Base-by-base conservation (phyloP, 2,329 filamentous ascomycete species). In the Cryoendolithus antarcticus region DNA sequence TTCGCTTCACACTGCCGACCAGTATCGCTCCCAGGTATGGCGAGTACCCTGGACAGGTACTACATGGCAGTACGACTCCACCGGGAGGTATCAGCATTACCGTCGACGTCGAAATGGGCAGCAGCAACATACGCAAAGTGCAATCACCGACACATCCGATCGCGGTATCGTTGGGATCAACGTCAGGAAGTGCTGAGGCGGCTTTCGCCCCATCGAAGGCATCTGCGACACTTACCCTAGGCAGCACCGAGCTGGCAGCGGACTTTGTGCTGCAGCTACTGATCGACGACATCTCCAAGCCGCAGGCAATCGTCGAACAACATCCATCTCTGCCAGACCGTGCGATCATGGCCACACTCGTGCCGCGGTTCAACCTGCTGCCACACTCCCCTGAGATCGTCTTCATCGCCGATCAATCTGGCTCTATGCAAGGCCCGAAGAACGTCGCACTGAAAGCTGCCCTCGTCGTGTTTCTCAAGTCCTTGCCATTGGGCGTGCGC, bases 321-420 rank as follows among this genome's bases (percentile, higher is more conserved):
- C 80, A 86, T 47, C 71, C 78, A 0, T 70, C 62, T 0, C 64
- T 82, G 2, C 63, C 70, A 0, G 65, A 74, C 39, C 68, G 74
- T 3, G 79, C 80, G 1, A 53, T 86, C 42, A 83, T 86, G 79
- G 63, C 72, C 0, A 82, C 80, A 0, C 62, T 86, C 0, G 77
- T 85, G 0, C 81, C 81, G 2, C 77, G 75, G 44, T 83, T 84
- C 58, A 64, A 66, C n/a, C 61, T 83, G 0, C 72, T 74, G 0
- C 53, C 67, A 0, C 63, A 68, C 6, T 60, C 57, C 11, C 70
- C 70, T 0, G 81, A 86, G 52, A 69, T 86, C 13, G 72, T 86
- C 11, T 85, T 86, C 47, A 62, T 86, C 4, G 80, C 77, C 40
- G 82, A 86, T 54, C 71, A 80, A 37, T 82, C 77, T 40, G 80